Percentiles rank a stretch among this genome's conserved stretches.
These are phyloP conservation scores for Durusdinium trenchii DNA, from an alignment of 73 alveolate species.

Conservation along the genomic window DNA sequence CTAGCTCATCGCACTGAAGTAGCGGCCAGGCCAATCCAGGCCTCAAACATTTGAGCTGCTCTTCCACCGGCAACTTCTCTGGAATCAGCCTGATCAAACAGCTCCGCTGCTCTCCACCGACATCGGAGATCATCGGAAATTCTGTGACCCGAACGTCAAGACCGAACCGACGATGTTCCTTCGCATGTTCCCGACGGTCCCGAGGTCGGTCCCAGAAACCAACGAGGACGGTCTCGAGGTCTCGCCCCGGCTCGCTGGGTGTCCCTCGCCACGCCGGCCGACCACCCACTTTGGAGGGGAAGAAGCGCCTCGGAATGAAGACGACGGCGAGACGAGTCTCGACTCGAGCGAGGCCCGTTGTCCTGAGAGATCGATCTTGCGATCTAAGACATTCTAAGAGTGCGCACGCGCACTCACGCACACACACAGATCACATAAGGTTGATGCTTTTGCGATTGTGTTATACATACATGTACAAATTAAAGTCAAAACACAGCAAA, in stretches of 20 bases:
- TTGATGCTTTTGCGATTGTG: too few species aligned
- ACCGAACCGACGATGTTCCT: background rate
- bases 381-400: too few species aligned
- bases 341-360: too few species aligned
- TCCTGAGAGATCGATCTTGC: too few species aligned
- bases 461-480: too few species aligned
- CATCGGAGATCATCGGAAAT: background rate
- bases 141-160: background rate
- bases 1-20: background rate
- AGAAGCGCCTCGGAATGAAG: constrained; percentile 43
- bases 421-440: too few species aligned
- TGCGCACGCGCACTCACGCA: too few species aligned
- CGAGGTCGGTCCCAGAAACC: background rate
- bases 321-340: too few species aligned
- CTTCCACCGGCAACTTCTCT: constrained; percentile 36
- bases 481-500: too few species aligned
- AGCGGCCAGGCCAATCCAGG: too few species aligned
- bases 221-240: background rate
- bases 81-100: constrained; percentile 45
- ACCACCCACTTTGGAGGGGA: constrained; percentile 95
- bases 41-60: constrained; percentile 53
- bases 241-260: background rate
- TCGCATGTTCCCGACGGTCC: too few species aligned
- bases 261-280: constrained; percentile 78
- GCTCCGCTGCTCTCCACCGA: background rate